phyloP scores from a whole-genome alignment of 2,329 filamentous ascomycete genomes.

The Fusarium hostae region DNA sequence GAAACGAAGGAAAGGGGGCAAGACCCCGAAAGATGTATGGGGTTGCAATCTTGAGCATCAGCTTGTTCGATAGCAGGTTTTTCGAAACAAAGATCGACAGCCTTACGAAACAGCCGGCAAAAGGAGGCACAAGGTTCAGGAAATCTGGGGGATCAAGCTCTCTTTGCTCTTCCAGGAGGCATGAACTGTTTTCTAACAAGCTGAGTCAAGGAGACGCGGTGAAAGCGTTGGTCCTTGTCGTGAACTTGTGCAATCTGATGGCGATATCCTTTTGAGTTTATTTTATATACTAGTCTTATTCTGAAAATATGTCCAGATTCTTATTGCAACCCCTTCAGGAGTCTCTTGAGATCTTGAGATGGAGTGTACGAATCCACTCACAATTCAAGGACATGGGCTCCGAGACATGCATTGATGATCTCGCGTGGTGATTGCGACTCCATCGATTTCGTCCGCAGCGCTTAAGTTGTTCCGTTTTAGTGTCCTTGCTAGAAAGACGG shows the following conservation, averaged over 20 bases:
- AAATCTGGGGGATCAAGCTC: not conserved
- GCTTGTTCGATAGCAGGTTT: constrained; percentile 25
- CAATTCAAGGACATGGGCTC: constrained; percentile 19
- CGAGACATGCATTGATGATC: constrained; percentile 37
- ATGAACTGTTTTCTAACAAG: not conserved
- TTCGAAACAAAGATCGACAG: constrained; percentile 5
- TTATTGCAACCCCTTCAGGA: not conserved
- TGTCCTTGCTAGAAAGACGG: not conserved
- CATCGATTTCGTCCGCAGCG: not conserved
- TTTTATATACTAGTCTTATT: not conserved
- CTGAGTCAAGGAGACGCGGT: not conserved
- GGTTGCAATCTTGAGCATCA: constrained; percentile 13
- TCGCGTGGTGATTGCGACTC: constrained; percentile 22
- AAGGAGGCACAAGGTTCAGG: not conserved
- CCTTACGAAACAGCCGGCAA: not conserved
- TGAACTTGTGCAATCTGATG: not conserved
- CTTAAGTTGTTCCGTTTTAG: not conserved
- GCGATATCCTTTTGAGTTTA: not conserved
- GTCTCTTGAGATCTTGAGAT: constrained; percentile 23
- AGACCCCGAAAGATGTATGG: constrained; percentile 8
- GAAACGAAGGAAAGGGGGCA: constrained; percentile 3
- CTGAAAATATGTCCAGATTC: not conserved
- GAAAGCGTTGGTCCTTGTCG: not conserved
- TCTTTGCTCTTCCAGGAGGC: not conserved
- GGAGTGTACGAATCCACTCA: constrained; percentile 15